Percentiles rank a stretch among this genome's conserved stretches.
These are phyloP conservation scores for Calonectria hongkongensis DNA, from an alignment of 2,329 filamentous ascomycete genomes.

Conservation along the genomic window DNA sequence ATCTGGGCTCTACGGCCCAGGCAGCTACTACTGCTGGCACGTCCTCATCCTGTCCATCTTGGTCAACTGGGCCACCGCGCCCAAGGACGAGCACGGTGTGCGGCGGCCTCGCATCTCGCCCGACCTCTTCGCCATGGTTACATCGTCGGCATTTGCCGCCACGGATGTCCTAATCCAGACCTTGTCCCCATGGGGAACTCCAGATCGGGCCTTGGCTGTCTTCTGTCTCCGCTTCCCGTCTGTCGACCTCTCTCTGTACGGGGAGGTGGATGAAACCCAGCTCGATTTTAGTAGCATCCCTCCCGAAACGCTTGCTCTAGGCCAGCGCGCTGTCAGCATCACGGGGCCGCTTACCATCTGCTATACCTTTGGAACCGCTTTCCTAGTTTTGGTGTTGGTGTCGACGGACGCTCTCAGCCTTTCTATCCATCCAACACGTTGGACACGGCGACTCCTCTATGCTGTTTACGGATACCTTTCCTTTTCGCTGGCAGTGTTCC, in stretches of 20 bases:
- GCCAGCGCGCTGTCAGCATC: constrained; percentile 32
- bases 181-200: background rate
- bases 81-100: background rate
- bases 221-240: constrained; percentile 36
- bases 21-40: constrained; percentile 31
- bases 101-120: constrained; percentile 21
- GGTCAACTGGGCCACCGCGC: constrained; percentile 14
- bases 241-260: constrained; percentile 5
- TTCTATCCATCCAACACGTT: background rate
- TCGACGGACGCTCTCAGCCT: background rate
- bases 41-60: constrained; percentile 23
- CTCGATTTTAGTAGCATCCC: constrained; percentile 32
- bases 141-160: constrained; percentile 31
- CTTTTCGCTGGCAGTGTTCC: constrained; percentile 4
- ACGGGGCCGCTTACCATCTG: constrained; percentile 32
- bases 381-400: background rate
- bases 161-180: constrained; percentile 31
- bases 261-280: constrained; percentile 4
- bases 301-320: constrained; percentile 22
- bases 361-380: constrained; percentile 25
- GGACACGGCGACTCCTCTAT: background rate
- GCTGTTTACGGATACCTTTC: constrained; percentile 24
- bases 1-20: constrained; percentile 33
- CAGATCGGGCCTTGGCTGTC: constrained; percentile 31
- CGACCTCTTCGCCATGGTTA: constrained; percentile 29